A percentile compares a stretch with the other conserved stretches of the same genome.
These are phyloP conservation scores for Scheffersomyces stipitis DNA, from an alignment of 805 yeast genomes.

Conservation along the genomic window DNA sequence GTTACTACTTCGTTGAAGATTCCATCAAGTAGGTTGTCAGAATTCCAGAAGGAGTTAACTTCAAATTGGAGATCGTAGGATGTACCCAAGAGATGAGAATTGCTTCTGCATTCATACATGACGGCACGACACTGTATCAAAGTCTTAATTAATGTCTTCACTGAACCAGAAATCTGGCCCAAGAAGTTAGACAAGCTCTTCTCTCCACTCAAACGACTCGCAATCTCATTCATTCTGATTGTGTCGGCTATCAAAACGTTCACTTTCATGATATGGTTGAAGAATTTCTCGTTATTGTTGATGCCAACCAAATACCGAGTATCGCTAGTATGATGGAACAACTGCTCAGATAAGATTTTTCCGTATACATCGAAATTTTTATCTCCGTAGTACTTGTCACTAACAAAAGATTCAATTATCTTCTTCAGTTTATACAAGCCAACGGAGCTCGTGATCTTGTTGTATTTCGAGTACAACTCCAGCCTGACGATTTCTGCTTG, in stretches of 20 bases:
- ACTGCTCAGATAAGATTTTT: slow-evolving; percentile 15
- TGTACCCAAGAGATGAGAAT: slow-evolving; percentile 7
- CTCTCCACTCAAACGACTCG: slow-evolving; percentile 50
- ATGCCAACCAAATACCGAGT: slow-evolving; percentile 8
- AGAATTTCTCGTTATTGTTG: slow-evolving; percentile 15
- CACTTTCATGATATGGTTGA: slow-evolving; percentile 16
- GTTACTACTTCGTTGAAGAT: slow-evolving; percentile 39
- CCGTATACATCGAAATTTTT: slow-evolving; percentile 2
- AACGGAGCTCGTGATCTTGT: slow-evolving; percentile 1
- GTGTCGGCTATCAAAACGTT: slow-evolving; percentile 44
- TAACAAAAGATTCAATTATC: slow-evolving; percentile 2
- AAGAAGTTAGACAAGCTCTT: slow-evolving; percentile 23
- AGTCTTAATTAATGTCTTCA: slow-evolving; percentile 36
- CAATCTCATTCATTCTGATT: slow-evolving; percentile 57
- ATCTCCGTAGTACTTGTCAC: slow-evolving; percentile 17
- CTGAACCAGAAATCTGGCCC: slow-evolving; percentile 23
- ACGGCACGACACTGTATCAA: slow-evolving; percentile 43
- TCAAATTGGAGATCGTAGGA: slow-evolving; percentile 11
- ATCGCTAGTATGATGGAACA: slow-evolving; percentile 11
- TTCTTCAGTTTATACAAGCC: slow-evolving; percentile 3
- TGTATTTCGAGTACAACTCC: slow-evolving; percentile 17
- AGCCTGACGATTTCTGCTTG: slow-evolving; percentile 15
- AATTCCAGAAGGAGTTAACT: slow-evolving; percentile 25
- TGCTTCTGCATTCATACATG: slow-evolving; percentile 11
- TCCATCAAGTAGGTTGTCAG: slow-evolving; percentile 22